These are phyloP conservation scores for Sphaerosporella brunnea DNA, from an alignment of 495 filamentous ascomycete genomes.

Conservation along the genomic window DNA sequence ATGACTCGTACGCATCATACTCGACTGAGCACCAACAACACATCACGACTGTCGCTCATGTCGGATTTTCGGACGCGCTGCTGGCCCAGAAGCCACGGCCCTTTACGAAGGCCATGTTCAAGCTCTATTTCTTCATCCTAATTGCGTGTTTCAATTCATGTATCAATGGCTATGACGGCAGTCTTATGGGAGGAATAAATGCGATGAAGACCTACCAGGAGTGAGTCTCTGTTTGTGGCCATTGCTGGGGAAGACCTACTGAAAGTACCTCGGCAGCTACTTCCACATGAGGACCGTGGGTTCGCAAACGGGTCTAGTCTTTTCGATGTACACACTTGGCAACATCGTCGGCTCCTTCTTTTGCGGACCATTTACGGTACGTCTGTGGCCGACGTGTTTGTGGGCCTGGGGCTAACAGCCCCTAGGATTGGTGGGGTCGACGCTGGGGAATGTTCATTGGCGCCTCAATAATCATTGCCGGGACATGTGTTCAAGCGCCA, in stretches of 20 bases:
- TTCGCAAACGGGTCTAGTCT: slow-evolving; percentile 31
- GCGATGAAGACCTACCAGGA: slow-evolving; percentile 31
- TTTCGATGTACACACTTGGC: slow-evolving; percentile 36
- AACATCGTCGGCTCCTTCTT: slow-evolving; percentile 35
- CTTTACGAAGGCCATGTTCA: slow-evolving; percentile 27
- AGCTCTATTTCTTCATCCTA: slow-evolving; percentile 20
- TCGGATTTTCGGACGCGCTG: slow-evolving; percentile 15
- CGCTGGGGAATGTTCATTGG: slow-evolving; percentile 40
- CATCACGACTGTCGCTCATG: slow-evolving; percentile 14
- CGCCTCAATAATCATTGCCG: slow-evolving; percentile 35
- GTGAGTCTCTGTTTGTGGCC: slow-evolving; percentile 9
- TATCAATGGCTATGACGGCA: slow-evolving; percentile 44
- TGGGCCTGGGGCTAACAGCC: neutral
- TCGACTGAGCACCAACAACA: neutral
- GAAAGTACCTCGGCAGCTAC: too few species aligned
- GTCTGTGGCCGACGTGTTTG: neutral
- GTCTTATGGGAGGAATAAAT: slow-evolving; percentile 38
- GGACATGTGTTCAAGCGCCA: slow-evolving; percentile 35
- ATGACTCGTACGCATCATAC: neutral
- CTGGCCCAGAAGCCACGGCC: slow-evolving; percentile 16
- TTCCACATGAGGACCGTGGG: slow-evolving; percentile 20
- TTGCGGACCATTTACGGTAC: slow-evolving; percentile 27
- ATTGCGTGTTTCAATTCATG: slow-evolving; percentile 24
- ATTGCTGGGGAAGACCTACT: too few species aligned
- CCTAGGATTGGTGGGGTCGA: slow-evolving; percentile 31